Evolutionary conservation across 257 asterid genomes (phyloP), one percentile per base, ranked within the genome.

Genomic region (Cruciata laevipes): DNA sequence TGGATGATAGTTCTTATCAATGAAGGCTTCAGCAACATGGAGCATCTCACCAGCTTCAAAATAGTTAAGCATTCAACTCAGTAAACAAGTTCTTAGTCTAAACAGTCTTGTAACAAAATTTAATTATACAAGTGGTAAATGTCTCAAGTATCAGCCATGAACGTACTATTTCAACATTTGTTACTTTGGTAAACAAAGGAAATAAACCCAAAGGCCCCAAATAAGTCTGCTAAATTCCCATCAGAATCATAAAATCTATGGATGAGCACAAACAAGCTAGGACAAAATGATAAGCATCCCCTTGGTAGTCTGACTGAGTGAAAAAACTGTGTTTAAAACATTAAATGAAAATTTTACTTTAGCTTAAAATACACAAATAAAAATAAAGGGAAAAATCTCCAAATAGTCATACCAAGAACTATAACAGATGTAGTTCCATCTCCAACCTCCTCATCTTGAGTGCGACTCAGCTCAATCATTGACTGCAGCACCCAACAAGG

Each of bases 371-470:
- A 57, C 57, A 60, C 55, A 47, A 24, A 16, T 25, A 21, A 33
- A 57, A 44, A n/a, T 18, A 53, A 12, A 5, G 61, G 69, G 1
- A 9, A n/a, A 35, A 25, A 14, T 30, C 20, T 37, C 66, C 63
- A 40, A 68, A 37, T 62, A 63, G 31, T 37, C 85, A 75, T 87
- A 90, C 99, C 97, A 53, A 90, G 97, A 67, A 94, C 91, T 69
- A 90, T 94, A 74, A 94, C 99, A 63, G 97, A 90, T 65, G 99
- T 94, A 21, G 99, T 94, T 76, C 99, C 99, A 76, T 94, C 99
- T 73, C 99, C 99, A 3, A 94, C 99, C 79, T 94, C 99, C 78
- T 94, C 99, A 68, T 94, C 99, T 81, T 94, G 99, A 58, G 99
- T 94, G 27, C 97, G 92, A 77, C 99, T 94, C 53, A 90, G 95